These are phyloP conservation scores for Lithohypha guttulata DNA, from an alignment of 2,329 filamentous ascomycete genomes.

Conservation along the genomic window DNA sequence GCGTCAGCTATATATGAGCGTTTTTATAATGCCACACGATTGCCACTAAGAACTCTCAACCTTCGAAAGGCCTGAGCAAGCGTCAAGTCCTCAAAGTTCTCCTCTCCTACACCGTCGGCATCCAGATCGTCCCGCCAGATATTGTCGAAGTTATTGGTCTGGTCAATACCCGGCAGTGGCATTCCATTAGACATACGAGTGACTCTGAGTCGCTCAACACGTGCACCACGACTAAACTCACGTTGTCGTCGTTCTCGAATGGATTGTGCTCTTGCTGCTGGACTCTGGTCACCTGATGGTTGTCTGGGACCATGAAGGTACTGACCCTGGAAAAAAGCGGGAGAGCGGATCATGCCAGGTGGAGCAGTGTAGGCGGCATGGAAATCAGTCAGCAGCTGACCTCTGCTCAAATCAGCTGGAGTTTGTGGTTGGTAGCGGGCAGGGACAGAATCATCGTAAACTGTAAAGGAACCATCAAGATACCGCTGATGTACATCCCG, in stretches of 20 bases:
- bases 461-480: slow-evolving; percentile 18
- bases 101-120: slow-evolving; percentile 20
- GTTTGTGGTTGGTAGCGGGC: slow-evolving; percentile 18
- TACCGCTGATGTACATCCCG: slow-evolving; percentile 9
- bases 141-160: neutral
- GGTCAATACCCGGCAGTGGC: slow-evolving; percentile 1
- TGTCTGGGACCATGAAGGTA: neutral
- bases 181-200: slow-evolving; percentile 13
- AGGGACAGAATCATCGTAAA: slow-evolving; percentile 21
- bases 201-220: slow-evolving; percentile 14
- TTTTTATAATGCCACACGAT: neutral
- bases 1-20: too few relatives aligned
- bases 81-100: slow-evolving; percentile 13
- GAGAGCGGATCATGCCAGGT: slow-evolving; percentile 14
- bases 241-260: slow-evolving; percentile 15
- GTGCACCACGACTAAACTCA: slow-evolving; percentile 16
- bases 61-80: neutral
- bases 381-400: slow-evolving; percentile 13
- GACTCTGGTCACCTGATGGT: slow-evolving; percentile 14
- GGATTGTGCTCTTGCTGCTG: slow-evolving; percentile 15
- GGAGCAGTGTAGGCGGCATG: slow-evolving; percentile 20
- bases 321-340: slow-evolving; percentile 5
- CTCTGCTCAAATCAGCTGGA: slow-evolving; percentile 18
- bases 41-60: neutral
- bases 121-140: slow-evolving; percentile 20